Evolutionary conservation across 1,284 basidiomycete genomes (phyloP), one percentile per base, ranked within the genome.

Genomic region (Ganoderma lingzhi): DNA sequence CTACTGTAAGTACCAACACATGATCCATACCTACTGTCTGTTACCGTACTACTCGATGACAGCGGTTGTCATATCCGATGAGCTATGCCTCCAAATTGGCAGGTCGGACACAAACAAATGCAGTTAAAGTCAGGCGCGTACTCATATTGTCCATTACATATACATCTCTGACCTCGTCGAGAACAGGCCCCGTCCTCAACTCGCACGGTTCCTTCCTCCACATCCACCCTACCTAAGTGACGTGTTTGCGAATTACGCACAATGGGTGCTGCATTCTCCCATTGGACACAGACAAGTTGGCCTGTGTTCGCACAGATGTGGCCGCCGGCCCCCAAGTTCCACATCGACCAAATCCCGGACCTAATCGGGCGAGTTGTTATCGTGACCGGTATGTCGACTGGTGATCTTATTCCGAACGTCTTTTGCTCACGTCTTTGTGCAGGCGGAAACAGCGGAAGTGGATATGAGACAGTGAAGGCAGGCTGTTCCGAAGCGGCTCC

Each of bases 311-410:
- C 23, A 5, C 67, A 71, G 61, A 15, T 44, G 8, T 67, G 58
- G 35, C 86, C 86, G 58, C 84, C 86, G 0, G 81, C 79, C 67
- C 74, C 87, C 2, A 77, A 77, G 53, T 90, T 85, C 80, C 80
- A 71, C 4, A 77, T 78, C 0, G 79, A 81, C 0, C 80, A 89
- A 61, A 84, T 92, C 4, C 86, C 86, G 0, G 86, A 89, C 74
- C 83, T 90, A 71, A 78, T 79, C 2, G 84, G 84, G 74, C 81
- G 82, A 76, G 80, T 87, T 73, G 76, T 77, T 9, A 75, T 86
- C 19, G 79, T 86, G 23, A 86, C 84, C 0, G 84, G 85, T 32
- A 74, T 67, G 68, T 64, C 42, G 48, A 51, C 23, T 1, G 23
- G 4, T 23, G 44, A 17, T 45, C 1, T 15, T 10, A 9, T 37